phyloP scores from a whole-genome alignment of 345 rosid species.

The Citrus reticulata region DNA sequence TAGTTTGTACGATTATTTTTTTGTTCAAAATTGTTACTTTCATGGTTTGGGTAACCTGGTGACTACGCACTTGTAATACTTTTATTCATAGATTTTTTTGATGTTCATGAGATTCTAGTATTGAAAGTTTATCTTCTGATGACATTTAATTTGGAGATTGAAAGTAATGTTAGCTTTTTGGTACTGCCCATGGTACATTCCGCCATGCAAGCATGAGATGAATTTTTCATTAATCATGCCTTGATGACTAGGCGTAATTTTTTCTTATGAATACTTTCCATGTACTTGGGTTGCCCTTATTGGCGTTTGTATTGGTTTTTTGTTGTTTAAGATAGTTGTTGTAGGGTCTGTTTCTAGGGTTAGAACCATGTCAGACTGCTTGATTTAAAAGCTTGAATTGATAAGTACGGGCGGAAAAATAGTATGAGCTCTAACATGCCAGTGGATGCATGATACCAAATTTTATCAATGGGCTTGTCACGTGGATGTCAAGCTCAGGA shows the following conservation, averaged over 20 bases:
- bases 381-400: background rate
- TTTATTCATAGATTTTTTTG: too few species aligned
- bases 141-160: background rate
- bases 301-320: background rate
- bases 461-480: background rate
- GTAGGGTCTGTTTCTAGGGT: background rate
- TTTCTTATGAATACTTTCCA: background rate
- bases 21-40: background rate
- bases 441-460: background rate
- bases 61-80: too few species aligned
- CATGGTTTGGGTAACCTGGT: too few species aligned
- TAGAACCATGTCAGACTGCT: background rate
- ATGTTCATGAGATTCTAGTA: background rate
- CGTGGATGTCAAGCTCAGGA: background rate
- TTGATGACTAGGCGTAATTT: background rate
- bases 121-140: background rate
- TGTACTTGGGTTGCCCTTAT: background rate
- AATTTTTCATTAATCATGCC: background rate
- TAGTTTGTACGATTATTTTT: conserved; percentile 4
- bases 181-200: background rate
- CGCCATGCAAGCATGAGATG: background rate
- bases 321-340: background rate
- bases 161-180: background rate
- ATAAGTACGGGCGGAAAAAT: background rate
- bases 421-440: background rate